A percentile compares a stretch with the other conserved stretches of the same genome.
These are phyloP conservation scores for Rhynchospora tenuis DNA, from an alignment of 176 grass and related monocot genomes.

Conservation along the genomic window DNA sequence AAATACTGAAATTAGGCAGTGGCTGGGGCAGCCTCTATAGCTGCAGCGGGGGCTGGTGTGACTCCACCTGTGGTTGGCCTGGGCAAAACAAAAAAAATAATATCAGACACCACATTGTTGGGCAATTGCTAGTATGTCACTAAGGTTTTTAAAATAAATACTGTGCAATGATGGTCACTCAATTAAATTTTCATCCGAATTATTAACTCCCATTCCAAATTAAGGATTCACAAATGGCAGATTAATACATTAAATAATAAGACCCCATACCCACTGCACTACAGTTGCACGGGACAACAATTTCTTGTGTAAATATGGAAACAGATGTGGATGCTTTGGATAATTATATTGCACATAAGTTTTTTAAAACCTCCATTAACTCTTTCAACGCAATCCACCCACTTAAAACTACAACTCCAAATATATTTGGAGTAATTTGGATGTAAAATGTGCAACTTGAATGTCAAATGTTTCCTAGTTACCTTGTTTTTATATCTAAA, in stretches of 20 bases:
- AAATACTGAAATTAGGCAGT: constrained; percentile 34
- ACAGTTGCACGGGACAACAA: not conserved
- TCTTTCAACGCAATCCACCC: not conserved
- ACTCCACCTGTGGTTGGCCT: constrained; percentile 93
- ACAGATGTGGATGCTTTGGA: not conserved
- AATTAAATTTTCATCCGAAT: not conserved
- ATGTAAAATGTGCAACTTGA: too few species aligned
- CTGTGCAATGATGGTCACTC: not conserved
- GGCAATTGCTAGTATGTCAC: not conserved
- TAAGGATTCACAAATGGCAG: not conserved
- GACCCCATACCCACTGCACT: not conserved
- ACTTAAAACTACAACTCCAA: not conserved
- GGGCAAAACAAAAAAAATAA: not conserved
- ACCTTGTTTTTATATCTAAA: not conserved
- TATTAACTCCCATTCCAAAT: not conserved
- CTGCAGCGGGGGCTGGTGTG: constrained; percentile 37
- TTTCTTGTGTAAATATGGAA: not conserved
- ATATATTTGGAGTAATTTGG: not conserved
- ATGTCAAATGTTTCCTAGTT: not conserved
- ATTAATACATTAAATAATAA: not conserved
- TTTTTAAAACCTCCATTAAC: not conserved
- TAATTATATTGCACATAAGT: not conserved
- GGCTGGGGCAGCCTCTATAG: constrained; percentile 29
- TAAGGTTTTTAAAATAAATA: not conserved
- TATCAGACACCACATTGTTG: not conserved